phyloP scores from a whole-genome alignment of 2,329 filamentous ascomycete genomes.

The Camillea tinctor region DNA sequence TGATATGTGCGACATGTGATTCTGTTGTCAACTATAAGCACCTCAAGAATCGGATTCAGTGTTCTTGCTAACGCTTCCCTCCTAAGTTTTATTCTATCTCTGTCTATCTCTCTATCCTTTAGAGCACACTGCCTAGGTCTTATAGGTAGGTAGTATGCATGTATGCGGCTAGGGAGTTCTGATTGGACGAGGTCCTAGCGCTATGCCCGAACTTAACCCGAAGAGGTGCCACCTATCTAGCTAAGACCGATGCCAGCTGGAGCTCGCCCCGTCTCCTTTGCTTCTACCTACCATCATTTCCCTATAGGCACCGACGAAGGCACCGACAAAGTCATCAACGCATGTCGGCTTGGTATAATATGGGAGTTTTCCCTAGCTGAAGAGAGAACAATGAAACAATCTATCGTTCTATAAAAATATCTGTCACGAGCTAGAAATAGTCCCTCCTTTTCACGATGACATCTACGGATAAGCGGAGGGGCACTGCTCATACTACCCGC shows the following conservation, averaged over 20 bases:
- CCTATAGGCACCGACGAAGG: background rate
- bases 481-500: conserved; percentile 31
- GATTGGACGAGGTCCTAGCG: conserved; percentile 4
- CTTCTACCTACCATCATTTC: background rate
- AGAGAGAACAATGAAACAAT: conserved; percentile 13
- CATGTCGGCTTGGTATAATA: background rate
- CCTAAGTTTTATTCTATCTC: too few species aligned
- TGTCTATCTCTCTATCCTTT: too few species aligned
- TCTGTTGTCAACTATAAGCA: too few species aligned
- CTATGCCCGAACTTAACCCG: conserved; percentile 19
- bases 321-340: background rate
- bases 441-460: conserved; percentile 35
- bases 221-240: too few species aligned
- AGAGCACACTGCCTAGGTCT: too few species aligned
- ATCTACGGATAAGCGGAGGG: conserved; percentile 45
- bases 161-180: conserved; percentile 1
- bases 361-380: background rate
- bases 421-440: conserved; percentile 8
- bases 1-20: too few species aligned
- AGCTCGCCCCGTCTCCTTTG: background rate
- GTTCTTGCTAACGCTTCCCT: too few species aligned
- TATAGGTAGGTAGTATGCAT: background rate
- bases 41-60: too few species aligned
- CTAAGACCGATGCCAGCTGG: background rate
- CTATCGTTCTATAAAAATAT: conserved; percentile 5